A percentile compares a stretch with the other conserved stretches of the same genome.
Conservation (phyloP, 768 basidiomycete genomes). For the Boletus fagicola region DNA sequence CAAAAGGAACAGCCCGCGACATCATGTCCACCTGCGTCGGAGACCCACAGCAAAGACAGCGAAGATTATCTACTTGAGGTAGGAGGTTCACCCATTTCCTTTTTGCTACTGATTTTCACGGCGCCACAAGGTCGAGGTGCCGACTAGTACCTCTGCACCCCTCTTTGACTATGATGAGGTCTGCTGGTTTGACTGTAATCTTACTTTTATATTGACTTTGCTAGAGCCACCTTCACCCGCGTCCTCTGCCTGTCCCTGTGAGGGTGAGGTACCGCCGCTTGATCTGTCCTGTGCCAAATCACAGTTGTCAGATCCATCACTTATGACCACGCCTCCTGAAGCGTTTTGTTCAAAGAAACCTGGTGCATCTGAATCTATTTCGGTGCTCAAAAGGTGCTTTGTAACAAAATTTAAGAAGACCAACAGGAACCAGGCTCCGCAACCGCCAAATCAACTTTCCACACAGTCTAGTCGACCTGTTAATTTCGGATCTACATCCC, state of each 20-base stretch:
- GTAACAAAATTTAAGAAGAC: too few species aligned
- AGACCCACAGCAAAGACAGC: background rate
- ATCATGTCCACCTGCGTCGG: background rate
- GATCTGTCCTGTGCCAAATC: background rate
- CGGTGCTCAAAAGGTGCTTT: too few species aligned
- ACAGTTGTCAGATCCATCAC: background rate
- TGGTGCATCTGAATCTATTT: background rate
- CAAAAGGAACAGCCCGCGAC: background rate
- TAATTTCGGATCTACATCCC: background rate
- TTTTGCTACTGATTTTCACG: background rate
- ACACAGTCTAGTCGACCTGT: background rate
- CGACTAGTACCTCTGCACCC: background rate
- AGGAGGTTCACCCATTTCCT: background rate
- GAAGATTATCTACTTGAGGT: background rate
- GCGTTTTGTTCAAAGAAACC: background rate
- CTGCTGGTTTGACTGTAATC: too few species aligned
- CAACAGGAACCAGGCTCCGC: background rate
- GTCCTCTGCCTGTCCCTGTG: background rate
- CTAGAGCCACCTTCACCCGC: background rate
- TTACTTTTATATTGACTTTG: too few species aligned
- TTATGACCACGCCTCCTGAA: background rate
- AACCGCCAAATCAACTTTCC: background rate
- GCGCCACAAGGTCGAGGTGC: background rate
- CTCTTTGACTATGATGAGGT: background rate
- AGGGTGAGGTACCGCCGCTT: background rate